phyloP scores from a whole-genome alignment of 257 asterid species.

The Knoxia roxburghii region DNA sequence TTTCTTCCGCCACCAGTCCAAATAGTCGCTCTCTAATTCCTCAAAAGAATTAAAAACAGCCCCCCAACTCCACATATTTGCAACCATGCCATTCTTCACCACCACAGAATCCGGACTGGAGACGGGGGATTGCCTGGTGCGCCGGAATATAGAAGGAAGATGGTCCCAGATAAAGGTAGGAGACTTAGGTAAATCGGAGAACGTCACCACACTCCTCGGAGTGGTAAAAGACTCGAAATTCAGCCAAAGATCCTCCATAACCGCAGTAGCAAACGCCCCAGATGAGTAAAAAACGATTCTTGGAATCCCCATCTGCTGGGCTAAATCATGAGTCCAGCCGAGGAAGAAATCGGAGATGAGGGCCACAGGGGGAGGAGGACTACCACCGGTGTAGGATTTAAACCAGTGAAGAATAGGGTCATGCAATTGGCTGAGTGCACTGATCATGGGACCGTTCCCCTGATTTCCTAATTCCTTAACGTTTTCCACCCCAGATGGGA shows the following conservation, averaged over 20 bases:
- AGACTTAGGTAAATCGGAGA: constrained; percentile 41
- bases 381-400: constrained; percentile 27
- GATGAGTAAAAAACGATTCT: constrained; percentile 43
- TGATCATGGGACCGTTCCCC: constrained; percentile 44
- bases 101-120: constrained; percentile 12
- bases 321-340: constrained; percentile 62
- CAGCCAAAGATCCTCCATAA: constrained; percentile 27
- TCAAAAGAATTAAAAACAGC: constrained; percentile 40
- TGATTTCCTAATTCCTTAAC: constrained; percentile 56
- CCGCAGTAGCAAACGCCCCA: constrained; percentile 28
- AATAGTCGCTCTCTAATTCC: constrained; percentile 46
- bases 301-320: constrained; percentile 38
- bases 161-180: constrained; percentile 43
- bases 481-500: constrained; percentile 67
- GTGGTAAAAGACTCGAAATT: constrained; percentile 17
- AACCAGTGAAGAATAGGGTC: constrained; percentile 53
- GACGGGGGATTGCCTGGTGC: constrained; percentile 25
- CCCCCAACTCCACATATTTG: constrained; percentile 52
- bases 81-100: constrained; percentile 31
- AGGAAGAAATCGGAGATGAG: constrained; percentile 64
- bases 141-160: constrained; percentile 44
- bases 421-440: constrained; percentile 41
- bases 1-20: constrained; percentile 26
- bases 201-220: constrained; percentile 12
- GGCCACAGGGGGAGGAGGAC: constrained; percentile 66